Percentiles rank a stretch among this genome's conserved stretches.
Conservation (phyloP, 495 filamentous ascomycete genomes). For the Hyaloscypha hepaticicola region DNA sequence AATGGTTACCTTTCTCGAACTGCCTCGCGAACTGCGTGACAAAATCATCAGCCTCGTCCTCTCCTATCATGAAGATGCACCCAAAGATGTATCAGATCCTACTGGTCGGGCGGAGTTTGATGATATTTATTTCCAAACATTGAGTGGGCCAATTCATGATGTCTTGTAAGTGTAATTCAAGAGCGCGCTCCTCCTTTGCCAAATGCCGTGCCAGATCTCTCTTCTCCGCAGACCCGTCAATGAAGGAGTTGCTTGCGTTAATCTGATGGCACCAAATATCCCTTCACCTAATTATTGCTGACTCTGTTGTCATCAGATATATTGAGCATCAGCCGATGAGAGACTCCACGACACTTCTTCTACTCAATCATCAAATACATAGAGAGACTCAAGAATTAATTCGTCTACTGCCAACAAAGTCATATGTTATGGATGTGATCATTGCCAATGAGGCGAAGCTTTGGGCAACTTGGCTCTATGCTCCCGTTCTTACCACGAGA, state of each 20-base stretch:
- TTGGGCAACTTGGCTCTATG: constrained; percentile 11
- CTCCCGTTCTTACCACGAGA: neutral
- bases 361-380: neutral
- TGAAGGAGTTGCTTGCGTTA: no score
- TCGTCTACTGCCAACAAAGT: neutral
- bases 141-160: no score
- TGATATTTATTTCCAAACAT: neutral
- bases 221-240: no score
- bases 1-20: neutral
- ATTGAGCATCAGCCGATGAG: neutral
- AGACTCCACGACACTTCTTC: neutral
- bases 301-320: neutral
- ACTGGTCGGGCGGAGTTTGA: neutral
- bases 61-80: neutral
- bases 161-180: no score
- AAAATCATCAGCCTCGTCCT: constrained; percentile 13
- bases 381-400: neutral
- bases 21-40: constrained; percentile 19
- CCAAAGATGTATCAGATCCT: neutral
- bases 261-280: no score
- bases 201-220: no score
- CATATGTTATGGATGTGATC: constrained; percentile 9
- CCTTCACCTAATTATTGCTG: neutral
- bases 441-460: neutral
- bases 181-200: neutral